Evolutionary conservation across 768 basidiomycete genomes (phyloP).

Genomic region (Lyophyllum decastes): DNA sequence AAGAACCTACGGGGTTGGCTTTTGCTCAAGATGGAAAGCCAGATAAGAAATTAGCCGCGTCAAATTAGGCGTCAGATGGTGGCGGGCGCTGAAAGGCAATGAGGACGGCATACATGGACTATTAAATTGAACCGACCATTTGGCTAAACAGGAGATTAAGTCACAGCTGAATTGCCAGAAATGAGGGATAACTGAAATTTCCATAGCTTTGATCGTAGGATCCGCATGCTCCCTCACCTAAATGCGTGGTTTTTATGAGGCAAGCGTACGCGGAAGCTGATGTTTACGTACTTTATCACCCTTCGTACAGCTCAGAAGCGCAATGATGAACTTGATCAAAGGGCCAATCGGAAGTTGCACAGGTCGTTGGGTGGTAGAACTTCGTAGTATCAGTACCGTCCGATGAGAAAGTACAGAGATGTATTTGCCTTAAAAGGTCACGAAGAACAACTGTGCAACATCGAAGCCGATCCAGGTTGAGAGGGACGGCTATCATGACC

Average conservation of each 20-base stretch:
- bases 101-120: background rate
- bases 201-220: slow-evolving; percentile 50
- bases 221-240: slow-evolving; percentile 56
- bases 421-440: slow-evolving; percentile 54
- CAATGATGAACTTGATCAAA: slow-evolving; percentile 51
- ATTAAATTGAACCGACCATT: slow-evolving; percentile 39
- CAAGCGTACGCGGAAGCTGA: background rate
- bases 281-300: slow-evolving; percentile 44
- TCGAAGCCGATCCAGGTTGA: slow-evolving; percentile 63
- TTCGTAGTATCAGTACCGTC: slow-evolving; percentile 26
- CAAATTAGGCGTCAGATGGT: slow-evolving; percentile 56
- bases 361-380: slow-evolving; percentile 57
- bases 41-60: slow-evolving; percentile 55
- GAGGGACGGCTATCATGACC: slow-evolving; percentile 49
- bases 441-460: slow-evolving; percentile 52
- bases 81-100: slow-evolving; percentile 42
- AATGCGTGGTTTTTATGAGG: background rate
- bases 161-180: slow-evolving; percentile 57
- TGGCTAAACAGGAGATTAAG: slow-evolving; percentile 48
- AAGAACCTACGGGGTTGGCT: slow-evolving; percentile 43
- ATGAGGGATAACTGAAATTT: slow-evolving; percentile 49
- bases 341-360: slow-evolving; percentile 71
- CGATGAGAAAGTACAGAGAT: too few relatives aligned
- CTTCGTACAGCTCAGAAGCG: slow-evolving; percentile 48
- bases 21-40: slow-evolving; percentile 63